Base-by-base conservation (phyloP, 768 basidiomycete genomes). In the Mycena leptocephala region DNA sequence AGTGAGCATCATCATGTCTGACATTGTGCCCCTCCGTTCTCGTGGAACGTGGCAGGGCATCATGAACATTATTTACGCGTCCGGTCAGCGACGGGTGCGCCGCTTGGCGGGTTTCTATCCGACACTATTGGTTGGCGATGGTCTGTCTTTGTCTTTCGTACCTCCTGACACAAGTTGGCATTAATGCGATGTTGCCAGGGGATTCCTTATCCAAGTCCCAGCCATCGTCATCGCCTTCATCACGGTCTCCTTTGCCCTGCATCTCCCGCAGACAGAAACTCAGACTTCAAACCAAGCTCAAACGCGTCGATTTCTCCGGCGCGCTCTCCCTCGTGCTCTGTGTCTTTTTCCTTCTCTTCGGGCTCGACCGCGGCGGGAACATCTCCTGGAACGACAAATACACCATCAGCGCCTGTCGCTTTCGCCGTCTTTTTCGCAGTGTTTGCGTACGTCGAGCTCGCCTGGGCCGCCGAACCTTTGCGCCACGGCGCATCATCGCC, bases 1-100 rank as follows among this genome's bases (percentile, higher is more conserved):
- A 33, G 90, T 90, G 20, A 91, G 90, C 68, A 94, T 94, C 70
- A 89, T 94, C 43, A 88, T 94, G 83, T 93, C 92, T 5, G 93
- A 94, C 76, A 85, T 93, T 22, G 90, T 93, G 1, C 92, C 93
- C 0, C 85, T 94, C 58, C 87, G 93, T 2, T 87, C 87, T 28
- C 86, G 93, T 64, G 93, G 93, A 28, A 93, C 92, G n/a, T 93
- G 92, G 90, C 93, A 94, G 89, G 93, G 92, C 88, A 81, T 94
- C 14, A 81, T 91, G 5, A 94, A 93, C 79, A 89, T 93, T 35
- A 87, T 93, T 3, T 93, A 87, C 72, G 90, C 92, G 0, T 82
- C 85, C 20, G 93, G 93, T 90, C 90, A 28, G 88, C 90, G 0
- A 84, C 86, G 0, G 93, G 93, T 14, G 92, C 93, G 3, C 93